Evolutionary conservation across 805 yeast genomes (phyloP).

Genomic region (Zygosaccharomyces lentus): DNA sequence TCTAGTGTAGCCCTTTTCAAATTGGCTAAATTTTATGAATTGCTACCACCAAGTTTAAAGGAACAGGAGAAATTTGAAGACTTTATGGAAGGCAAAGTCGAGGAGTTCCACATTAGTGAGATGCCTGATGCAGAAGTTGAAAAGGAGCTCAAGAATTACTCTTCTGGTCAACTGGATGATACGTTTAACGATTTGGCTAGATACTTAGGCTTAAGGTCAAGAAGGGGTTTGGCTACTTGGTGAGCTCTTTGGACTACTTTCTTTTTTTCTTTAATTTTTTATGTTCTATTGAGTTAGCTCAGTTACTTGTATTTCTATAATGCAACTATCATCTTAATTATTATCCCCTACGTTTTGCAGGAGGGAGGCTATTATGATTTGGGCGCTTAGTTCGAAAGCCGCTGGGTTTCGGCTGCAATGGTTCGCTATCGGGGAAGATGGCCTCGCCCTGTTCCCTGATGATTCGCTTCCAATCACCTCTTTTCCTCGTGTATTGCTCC

Average conservation of each 20-base stretch:
- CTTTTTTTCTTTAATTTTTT: not conserved
- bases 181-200: conserved; percentile 63
- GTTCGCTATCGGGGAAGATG: conserved; percentile 37
- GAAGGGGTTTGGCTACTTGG: conserved; percentile 53
- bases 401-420: conserved; percentile 26
- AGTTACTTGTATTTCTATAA: conserved; percentile 7
- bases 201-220: conserved; percentile 56
- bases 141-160: conserved; percentile 29
- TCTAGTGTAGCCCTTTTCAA: conserved; percentile 44
- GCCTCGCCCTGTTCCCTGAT: conserved; percentile 51
- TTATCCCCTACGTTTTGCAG: conserved; percentile 9
- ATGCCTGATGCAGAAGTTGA: conserved; percentile 31
- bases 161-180: conserved; percentile 48
- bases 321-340: conserved; percentile 1
- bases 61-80: conserved; percentile 51
- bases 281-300: not conserved
- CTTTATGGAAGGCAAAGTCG: conserved; percentile 48
- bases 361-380: conserved; percentile 5
- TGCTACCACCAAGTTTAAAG: conserved; percentile 59
- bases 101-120: conserved; percentile 37
- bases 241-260: conserved; percentile 23
- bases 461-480: conserved; percentile 74
- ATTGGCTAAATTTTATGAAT: conserved; percentile 69
- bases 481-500: conserved; percentile 71
- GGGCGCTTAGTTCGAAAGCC: conserved; percentile 6